Percentiles rank a stretch among this genome's conserved stretches.
These are phyloP conservation scores for Erythrophleum ivorense DNA, from an alignment of 331 rosid species.

Conservation along the genomic window DNA sequence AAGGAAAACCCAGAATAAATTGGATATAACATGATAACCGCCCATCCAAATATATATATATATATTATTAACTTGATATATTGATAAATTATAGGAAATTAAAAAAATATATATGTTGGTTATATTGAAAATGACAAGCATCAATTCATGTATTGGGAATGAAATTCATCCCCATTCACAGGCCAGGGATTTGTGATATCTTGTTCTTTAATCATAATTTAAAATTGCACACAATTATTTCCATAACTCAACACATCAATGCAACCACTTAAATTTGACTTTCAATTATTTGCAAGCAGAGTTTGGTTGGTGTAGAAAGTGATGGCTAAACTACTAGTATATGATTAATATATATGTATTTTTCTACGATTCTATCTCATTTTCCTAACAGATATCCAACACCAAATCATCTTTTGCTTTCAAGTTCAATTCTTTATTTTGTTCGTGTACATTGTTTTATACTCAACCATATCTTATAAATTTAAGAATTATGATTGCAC, in stretches of 20 bases:
- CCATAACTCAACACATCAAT: not conserved
- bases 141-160: not conserved
- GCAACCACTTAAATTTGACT: conserved; percentile 32
- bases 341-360: not conserved
- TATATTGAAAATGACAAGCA: conserved; percentile 36
- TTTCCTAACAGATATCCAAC: not conserved
- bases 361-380: not conserved
- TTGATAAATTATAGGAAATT: not conserved
- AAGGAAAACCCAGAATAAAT: too few species aligned
- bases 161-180: conserved; percentile 34
- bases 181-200: conserved; percentile 10
- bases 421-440: too few species aligned
- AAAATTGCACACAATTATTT: not conserved
- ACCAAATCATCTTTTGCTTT: too few species aligned
- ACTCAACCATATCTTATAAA: too few species aligned
- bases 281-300: not conserved
- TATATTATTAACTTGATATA: not conserved
- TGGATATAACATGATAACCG: too few species aligned
- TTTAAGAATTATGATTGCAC: too few species aligned
- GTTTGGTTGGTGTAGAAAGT: conserved; percentile 37
- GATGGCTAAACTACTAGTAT: conserved; percentile 39
- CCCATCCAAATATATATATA: too few species aligned
- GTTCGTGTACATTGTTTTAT: too few species aligned
- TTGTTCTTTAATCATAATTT: conserved; percentile 15
- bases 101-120: not conserved